Conservation (phyloP, 2,329 filamentous ascomycete species). For the Neonectria punicea region DNA sequence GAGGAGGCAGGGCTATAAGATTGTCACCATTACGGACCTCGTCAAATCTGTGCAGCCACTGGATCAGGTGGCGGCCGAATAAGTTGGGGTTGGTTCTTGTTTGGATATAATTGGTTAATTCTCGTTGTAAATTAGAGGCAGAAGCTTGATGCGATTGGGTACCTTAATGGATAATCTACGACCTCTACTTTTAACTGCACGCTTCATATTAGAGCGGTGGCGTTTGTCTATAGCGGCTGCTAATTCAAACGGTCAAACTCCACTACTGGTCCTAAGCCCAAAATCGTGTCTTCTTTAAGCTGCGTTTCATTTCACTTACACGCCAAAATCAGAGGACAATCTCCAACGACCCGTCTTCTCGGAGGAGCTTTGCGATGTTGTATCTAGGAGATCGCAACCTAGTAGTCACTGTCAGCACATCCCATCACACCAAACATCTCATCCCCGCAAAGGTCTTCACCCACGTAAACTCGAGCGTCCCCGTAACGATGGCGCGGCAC, state of each 20-base stretch:
- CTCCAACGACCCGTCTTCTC: slow-evolving; percentile 47
- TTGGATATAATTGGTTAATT: not conserved
- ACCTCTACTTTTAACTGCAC: slow-evolving; percentile 2
- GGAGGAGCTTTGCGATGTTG: slow-evolving; percentile 43
- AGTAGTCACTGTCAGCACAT: slow-evolving; percentile 20
- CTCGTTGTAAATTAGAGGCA: slow-evolving; percentile 4
- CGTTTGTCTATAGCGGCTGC: slow-evolving; percentile 3
- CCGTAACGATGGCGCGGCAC: slow-evolving; percentile 45
- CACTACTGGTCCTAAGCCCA: not conserved
- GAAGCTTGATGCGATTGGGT: not conserved
- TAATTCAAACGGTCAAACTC: slow-evolving; percentile 1
- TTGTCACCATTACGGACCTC: slow-evolving; percentile 78
- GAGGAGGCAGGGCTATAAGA: slow-evolving; percentile 72
- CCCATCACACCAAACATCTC: not conserved
- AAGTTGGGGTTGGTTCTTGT: not conserved
- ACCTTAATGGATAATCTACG: not conserved
- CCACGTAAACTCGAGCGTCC: slow-evolving; percentile 48
- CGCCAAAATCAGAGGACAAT: slow-evolving; percentile 41
- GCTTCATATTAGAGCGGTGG: not conserved
- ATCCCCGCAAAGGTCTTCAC: slow-evolving; percentile 16
- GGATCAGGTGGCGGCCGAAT: slow-evolving; percentile 32
- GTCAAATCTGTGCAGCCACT: slow-evolving; percentile 55
- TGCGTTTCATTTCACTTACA: slow-evolving; percentile 5
- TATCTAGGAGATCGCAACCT: slow-evolving; percentile 49
- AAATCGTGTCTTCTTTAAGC: not conserved